Evolutionary conservation across 2,329 filamentous ascomycete species (phyloP).

Genomic region (Colletotrichum brevisporum): DNA sequence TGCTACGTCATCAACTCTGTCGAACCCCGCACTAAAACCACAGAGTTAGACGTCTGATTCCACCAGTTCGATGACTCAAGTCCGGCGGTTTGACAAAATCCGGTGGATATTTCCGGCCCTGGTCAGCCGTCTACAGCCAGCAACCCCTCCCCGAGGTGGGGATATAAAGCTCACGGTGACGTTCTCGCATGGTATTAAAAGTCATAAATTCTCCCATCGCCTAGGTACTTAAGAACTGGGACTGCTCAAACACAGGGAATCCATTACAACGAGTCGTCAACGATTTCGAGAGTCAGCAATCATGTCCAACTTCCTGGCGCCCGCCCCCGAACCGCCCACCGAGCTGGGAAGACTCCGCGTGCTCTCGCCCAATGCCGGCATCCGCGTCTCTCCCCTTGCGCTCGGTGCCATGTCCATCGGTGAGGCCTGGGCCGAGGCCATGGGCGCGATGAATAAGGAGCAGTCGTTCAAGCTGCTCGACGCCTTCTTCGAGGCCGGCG

Average conservation of each 20-base stretch:
- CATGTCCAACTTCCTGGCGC: conserved; percentile 34
- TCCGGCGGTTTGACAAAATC: conserved; percentile 9
- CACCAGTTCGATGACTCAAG: not conserved
- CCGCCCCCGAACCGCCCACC: conserved; percentile 57
- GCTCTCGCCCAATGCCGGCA: conserved; percentile 62
- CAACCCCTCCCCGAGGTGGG: conserved; percentile 1
- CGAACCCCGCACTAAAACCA: conserved; percentile 8
- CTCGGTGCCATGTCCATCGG: conserved; percentile 70
- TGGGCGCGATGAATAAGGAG: conserved; percentile 70
- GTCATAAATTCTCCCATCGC: not conserved
- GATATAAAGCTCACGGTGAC: not conserved
- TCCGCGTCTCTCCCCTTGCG: conserved; percentile 66
- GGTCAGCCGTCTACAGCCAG: not conserved
- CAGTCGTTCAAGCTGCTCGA: conserved; percentile 70
- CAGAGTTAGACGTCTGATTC: not conserved
- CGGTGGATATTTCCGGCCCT: conserved; percentile 23
- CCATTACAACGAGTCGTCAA: no score
- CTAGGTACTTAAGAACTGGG: not conserved
- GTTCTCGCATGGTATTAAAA: not conserved
- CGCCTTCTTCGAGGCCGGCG: conserved; percentile 69
- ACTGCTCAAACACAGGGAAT: no score
- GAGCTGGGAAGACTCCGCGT: conserved; percentile 67
- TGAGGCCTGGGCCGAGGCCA: conserved; percentile 56
- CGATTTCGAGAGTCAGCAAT: not conserved
- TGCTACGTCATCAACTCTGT: conserved; percentile 13